A percentile compares a stretch with the other conserved stretches of the same genome.
phyloP scores from a whole-genome alignment of 2,329 filamentous ascomycete genomes.

The Pleoardoris graminearum region DNA sequence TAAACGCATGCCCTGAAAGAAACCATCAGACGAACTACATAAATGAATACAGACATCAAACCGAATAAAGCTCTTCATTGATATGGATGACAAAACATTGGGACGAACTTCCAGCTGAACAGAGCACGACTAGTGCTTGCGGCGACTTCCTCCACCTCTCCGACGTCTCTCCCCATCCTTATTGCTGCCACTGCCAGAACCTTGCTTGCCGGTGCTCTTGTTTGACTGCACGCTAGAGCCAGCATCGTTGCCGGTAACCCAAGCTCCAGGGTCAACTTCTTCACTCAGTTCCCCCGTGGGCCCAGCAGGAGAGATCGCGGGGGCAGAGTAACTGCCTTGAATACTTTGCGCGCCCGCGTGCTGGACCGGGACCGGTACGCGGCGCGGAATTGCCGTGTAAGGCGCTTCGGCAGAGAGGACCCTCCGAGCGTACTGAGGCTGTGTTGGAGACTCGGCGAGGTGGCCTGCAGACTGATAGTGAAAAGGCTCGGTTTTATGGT shows the following conservation, averaged over 20 bases:
- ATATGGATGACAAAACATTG: neutral
- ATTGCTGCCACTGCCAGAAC: slow-evolving; percentile 18
- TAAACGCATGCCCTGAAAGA: neutral
- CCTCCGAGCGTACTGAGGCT: slow-evolving; percentile 34
- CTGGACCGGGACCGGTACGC: slow-evolving; percentile 40
- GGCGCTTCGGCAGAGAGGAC: slow-evolving; percentile 31
- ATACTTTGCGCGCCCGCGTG: slow-evolving; percentile 18
- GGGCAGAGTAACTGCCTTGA: slow-evolving; percentile 29
- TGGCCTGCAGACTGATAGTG: slow-evolving; percentile 39
- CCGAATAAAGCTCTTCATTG: neutral
- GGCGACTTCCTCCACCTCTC: slow-evolving; percentile 28
- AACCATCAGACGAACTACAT: neutral
- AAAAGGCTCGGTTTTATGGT: slow-evolving; percentile 31
- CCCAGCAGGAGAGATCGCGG: slow-evolving; percentile 16
- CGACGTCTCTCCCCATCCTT: slow-evolving; percentile 33
- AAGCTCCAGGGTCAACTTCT: slow-evolving; percentile 9
- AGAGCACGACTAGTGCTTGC: slow-evolving; percentile 15
- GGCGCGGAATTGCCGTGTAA: slow-evolving; percentile 39
- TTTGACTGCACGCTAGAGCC: slow-evolving; percentile 20
- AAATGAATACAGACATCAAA: no score
- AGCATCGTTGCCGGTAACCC: slow-evolving; percentile 15
- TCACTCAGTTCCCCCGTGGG: slow-evolving; percentile 14
- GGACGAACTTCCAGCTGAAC: neutral
- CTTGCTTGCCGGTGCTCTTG: slow-evolving; percentile 20
- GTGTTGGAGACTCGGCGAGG: slow-evolving; percentile 27